phyloP scores from a whole-genome alignment of 441 rosid species.

The Adansonia rubrostipa region DNA sequence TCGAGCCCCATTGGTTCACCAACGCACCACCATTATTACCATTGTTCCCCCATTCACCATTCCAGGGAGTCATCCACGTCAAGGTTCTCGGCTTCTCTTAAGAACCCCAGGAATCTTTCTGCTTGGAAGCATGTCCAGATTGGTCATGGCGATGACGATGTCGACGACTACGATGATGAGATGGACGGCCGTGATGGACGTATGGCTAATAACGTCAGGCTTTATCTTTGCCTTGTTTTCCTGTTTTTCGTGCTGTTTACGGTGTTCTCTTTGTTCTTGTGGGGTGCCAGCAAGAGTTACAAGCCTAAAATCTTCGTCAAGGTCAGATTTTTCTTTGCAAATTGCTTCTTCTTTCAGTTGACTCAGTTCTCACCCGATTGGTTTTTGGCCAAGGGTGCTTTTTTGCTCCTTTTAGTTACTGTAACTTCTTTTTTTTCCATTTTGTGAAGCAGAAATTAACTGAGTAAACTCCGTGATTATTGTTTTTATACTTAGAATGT shows the following conservation, averaged over 20 bases:
- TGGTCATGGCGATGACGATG: conserved; percentile 37
- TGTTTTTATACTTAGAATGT: neutral
- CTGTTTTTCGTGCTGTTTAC: conserved; percentile 63
- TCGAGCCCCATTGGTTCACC: conserved; percentile 75
- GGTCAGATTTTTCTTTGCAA: conserved; percentile 43
- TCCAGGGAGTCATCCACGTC: conserved; percentile 91
- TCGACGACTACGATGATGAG: conserved; percentile 46
- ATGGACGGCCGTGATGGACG: conserved; percentile 33
- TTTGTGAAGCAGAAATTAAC: neutral
- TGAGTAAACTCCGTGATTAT: neutral
- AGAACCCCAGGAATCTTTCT: conserved; percentile 50
- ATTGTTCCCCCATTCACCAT: conserved; percentile 86
- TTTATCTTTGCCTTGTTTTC: conserved; percentile 57
- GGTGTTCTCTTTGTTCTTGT: conserved; percentile 65
- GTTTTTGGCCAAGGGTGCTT: conserved; percentile 13
- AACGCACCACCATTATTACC: conserved; percentile 66
- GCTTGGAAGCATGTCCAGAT: conserved; percentile 64
- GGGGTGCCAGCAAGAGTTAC: conserved; percentile 86
- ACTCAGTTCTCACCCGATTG: conserved; percentile 19
- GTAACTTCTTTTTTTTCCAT: no score
- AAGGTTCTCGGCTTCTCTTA: conserved; percentile 75
- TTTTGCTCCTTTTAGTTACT: neutral
- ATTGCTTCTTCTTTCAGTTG: conserved; percentile 14
- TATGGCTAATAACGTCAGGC: conserved; percentile 49
- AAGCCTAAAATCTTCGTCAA: conserved; percentile 64